Base-by-base conservation (phyloP, 192 early-diverging fungal species). In the Entomortierella lignicola region DNA sequence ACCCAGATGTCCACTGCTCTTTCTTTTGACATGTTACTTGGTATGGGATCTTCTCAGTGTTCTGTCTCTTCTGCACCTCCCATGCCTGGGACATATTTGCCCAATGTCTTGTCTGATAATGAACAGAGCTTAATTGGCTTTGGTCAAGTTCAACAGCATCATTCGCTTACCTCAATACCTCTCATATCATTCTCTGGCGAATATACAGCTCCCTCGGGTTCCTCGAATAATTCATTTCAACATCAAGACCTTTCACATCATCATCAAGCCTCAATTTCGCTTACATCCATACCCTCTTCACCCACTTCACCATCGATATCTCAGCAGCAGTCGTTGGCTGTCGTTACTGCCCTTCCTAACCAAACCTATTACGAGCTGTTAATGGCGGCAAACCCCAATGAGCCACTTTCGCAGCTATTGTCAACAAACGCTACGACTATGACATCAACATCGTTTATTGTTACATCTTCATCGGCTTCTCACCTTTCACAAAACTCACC, bases 381-480 rank as follows among this genome's bases (percentile, higher is more conserved):
- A 48, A 74, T 74, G 72, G 70, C 70, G 0, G 72, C 72, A 55
- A 74, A 74, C 15, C 72, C 72, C 0, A 74, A 74, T 29, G 72
- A 74, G 58, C 72, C 72, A 23, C 59, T 74, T 15, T 74, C 72
- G 2, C 72, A 74, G 31, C 59, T 74, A n/a, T 18, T 74, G 58
- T 74, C 72, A n/a, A 74, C 72, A 20, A 74, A 27, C 1, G 72
- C 64, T 3, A 55, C 70, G 4, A 58, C 70, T 10, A 71, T 71
- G 51, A 39, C 53, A 20, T 63, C 69, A 31, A 31, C 69, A 25
- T 70, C 58, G 20, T 70, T 61, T 42, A 55, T 58, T n/a, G 59
- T 47, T 15, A 13, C 51, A 18, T 52, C 68, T 15, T 48, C 69
- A 34, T 43, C 43, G n/a, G 39, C 48, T n/a, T 4, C 32, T 52